Evolutionary conservation across 352 stramenopile genomes (phyloP).

Genomic region (Pythium rishiriense): DNA sequence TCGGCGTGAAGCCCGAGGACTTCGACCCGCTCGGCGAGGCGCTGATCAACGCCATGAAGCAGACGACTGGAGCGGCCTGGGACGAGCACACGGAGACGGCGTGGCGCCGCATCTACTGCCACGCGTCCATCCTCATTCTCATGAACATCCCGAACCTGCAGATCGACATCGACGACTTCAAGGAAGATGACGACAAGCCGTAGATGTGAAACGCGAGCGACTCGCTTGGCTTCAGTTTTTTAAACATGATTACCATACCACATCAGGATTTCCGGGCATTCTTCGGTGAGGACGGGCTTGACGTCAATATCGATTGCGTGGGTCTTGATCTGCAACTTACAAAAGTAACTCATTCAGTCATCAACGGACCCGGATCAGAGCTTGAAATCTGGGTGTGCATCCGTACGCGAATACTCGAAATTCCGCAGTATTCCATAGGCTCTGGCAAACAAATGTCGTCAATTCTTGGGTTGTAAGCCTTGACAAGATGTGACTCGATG

Average conservation of each 20-base stretch:
- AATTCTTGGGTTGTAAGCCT: no score
- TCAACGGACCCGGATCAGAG: no score
- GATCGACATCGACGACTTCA: slow-evolving; percentile 49
- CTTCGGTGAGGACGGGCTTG: no score
- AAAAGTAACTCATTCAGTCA: no score
- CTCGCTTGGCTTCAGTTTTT: not conserved
- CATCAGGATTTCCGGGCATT: no score
- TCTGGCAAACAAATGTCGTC: no score
- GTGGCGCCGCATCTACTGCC: slow-evolving; percentile 66
- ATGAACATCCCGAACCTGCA: slow-evolving; percentile 60
- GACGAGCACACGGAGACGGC: slow-evolving; percentile 44
- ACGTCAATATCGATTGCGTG: no score
- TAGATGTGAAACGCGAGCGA: not conserved
- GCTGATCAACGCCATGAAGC: slow-evolving; percentile 59
- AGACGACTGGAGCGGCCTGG: slow-evolving; percentile 54
- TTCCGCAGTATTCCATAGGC: no score
- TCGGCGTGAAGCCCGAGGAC: slow-evolving; percentile 65
- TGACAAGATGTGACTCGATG: no score
- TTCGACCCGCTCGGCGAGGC: slow-evolving; percentile 64
- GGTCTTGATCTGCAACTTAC: no score
- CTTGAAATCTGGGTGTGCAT: no score
- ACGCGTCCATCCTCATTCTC: slow-evolving; percentile 63
- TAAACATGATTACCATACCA: not conserved
- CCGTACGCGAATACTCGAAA: no score
- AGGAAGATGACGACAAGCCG: slow-evolving; percentile 26